A percentile compares a stretch with the other conserved stretches of the same genome.
Evolutionary conservation across 805 yeast genomes (phyloP).

Genomic region (Candida endomychidarum): DNA sequence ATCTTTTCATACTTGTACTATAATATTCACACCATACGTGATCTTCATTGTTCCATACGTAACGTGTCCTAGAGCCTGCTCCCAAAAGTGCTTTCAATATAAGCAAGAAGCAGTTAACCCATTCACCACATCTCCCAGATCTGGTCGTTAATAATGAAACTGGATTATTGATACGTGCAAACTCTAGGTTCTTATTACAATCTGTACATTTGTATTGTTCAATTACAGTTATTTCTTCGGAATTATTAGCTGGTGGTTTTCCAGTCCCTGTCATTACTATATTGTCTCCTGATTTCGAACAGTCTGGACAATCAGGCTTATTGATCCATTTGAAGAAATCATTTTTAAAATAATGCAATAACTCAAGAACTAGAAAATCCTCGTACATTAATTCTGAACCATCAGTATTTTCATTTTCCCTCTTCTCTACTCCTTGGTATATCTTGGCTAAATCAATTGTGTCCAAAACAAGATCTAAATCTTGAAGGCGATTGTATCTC

Average conservation of each 20-base stretch:
- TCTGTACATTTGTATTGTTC: conserved; percentile 64
- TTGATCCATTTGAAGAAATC: conserved; percentile 85
- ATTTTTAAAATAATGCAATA: conserved; percentile 55
- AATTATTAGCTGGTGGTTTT: conserved; percentile 36
- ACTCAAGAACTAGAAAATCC: conserved; percentile 35
- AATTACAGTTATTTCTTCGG: conserved; percentile 49
- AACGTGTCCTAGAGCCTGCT: conserved; percentile 44
- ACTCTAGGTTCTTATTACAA: conserved; percentile 53
- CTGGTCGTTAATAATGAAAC: conserved; percentile 57
- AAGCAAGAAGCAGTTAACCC: conserved; percentile 83
- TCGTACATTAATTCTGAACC: conserved; percentile 25
- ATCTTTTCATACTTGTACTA: conserved; percentile 55
- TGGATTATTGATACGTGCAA: conserved; percentile 78
- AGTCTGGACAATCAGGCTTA: conserved; percentile 57
- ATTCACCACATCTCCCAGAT: conserved; percentile 90
- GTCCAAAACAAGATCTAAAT: conserved; percentile 57
- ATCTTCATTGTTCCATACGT: conserved; percentile 87
- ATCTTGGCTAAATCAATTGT: conserved; percentile 59
- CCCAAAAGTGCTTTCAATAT: conserved; percentile 64
- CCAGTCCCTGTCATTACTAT: conserved; percentile 38
- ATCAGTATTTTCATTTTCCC: conserved; percentile 27
- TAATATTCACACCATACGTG: conserved; percentile 96
- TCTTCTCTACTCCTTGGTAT: conserved; percentile 58
- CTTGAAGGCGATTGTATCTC: conserved; percentile 16
- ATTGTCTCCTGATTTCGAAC: conserved; percentile 40